Evolutionary conservation across 2,329 filamentous ascomycete genomes (phyloP).

Genomic region (Cladosporium austrohemisphaericum): DNA sequence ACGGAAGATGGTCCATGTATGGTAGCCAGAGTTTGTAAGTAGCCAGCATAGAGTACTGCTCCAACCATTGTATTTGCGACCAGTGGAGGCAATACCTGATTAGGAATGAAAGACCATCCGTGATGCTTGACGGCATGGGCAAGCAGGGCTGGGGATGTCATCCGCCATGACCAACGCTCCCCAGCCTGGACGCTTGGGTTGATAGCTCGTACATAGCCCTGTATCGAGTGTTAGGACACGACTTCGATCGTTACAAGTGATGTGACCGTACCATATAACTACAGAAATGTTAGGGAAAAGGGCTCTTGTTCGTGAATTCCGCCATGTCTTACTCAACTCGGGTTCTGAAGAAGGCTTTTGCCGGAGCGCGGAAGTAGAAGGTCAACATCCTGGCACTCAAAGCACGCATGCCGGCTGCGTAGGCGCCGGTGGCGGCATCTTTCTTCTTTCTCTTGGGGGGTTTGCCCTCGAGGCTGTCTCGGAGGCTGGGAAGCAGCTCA

Average conservation of each 20-base stretch:
- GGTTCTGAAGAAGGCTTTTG: conserved; percentile 88
- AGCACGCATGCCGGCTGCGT: conserved; percentile 78
- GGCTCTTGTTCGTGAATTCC: neutral
- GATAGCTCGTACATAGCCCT: conserved; percentile 62
- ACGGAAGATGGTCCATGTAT: conserved; percentile 64
- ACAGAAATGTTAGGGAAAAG: conserved; percentile 15
- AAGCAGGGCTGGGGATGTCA: conserved; percentile 67
- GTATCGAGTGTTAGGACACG: neutral
- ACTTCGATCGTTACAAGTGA: neutral
- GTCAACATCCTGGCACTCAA: conserved; percentile 78
- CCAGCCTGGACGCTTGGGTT: conserved; percentile 52
- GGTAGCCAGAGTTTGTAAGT: conserved; percentile 64
- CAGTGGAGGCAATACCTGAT: conserved; percentile 72
- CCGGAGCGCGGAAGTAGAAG: conserved; percentile 87
- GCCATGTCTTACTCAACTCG: conserved; percentile 68
- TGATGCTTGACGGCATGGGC: conserved; percentile 64
- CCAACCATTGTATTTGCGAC: conserved; percentile 71
- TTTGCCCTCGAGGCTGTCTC: conserved; percentile 6
- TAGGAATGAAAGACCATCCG: conserved; percentile 70
- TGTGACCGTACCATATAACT: conserved; percentile 49
- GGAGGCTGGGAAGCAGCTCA: conserved; percentile 12
- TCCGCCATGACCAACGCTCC: conserved; percentile 56
- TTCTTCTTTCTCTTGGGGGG: conserved; percentile 46
- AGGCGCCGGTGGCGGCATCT: conserved; percentile 68
- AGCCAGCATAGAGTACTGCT: conserved; percentile 70